Conservation (phyloP, 1,139 yeast species). For the Suhomyces atakaporum region DNA sequence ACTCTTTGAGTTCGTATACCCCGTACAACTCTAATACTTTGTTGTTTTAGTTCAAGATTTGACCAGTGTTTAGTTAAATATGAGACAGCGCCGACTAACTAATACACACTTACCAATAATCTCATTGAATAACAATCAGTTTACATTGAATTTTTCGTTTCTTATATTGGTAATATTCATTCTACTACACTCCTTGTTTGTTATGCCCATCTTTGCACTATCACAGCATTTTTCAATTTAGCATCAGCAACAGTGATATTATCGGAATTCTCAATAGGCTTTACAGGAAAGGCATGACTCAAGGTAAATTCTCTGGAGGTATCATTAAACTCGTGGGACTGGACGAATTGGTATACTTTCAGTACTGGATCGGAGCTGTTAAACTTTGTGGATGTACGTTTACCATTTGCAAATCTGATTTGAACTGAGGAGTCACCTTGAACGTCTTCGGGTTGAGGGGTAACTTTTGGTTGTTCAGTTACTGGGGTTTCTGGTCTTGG, state of each 20-base stretch:
- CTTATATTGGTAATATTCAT: too few relatives aligned
- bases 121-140: too few relatives aligned
- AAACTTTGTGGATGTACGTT: slow-evolving; percentile 65
- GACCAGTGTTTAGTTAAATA: too few relatives aligned
- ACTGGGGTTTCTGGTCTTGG: slow-evolving; percentile 13
- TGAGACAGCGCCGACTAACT: too few relatives aligned
- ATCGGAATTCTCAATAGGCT: slow-evolving; percentile 59
- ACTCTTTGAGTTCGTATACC: too few relatives aligned
- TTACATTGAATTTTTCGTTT: background rate
- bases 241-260: slow-evolving; percentile 67
- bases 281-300: slow-evolving; percentile 83
- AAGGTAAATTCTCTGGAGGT: slow-evolving; percentile 59
- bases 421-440: slow-evolving; percentile 78
- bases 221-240: slow-evolving; percentile 79
- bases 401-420: slow-evolving; percentile 83
- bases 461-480: slow-evolving; percentile 14
- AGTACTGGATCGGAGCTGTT: slow-evolving; percentile 67
- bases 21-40: too few relatives aligned
- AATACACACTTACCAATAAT: too few relatives aligned
- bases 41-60: too few relatives aligned
- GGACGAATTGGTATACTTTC: slow-evolving; percentile 69
- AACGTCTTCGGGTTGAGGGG: slow-evolving; percentile 31
- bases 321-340: slow-evolving; percentile 42
- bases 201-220: slow-evolving; percentile 76
- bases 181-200: background rate